Base-by-base conservation (phyloP, 2,329 filamentous ascomycete genomes). In the Periconia digitata region DNA sequence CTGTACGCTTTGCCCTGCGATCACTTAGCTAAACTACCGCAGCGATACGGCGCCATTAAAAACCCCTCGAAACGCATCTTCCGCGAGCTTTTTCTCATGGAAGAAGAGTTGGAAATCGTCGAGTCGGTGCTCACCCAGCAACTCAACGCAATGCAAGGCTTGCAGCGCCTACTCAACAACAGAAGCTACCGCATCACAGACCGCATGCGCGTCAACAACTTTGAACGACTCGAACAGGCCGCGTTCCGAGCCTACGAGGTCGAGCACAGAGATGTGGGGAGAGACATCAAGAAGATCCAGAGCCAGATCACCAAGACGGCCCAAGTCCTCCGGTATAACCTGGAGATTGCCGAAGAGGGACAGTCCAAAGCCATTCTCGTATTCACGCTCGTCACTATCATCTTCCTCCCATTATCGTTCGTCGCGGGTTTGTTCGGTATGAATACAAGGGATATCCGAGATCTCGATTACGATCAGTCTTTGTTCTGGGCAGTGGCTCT, bases 351-450 rank as follows among this genome's bases (percentile, higher is more conserved):
- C 17, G 43, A 46, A 39, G 47, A 50, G 24, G 42, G 38, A 16
- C 42, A 46, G 22, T 38, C 43, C n/a, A 50, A 50, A 32, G 43
- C 49, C 7, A 40, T 51, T 20, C 29, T 70, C 37, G 43, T 45
- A 3, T 51, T 51, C 20, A 50, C 48, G 3, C 36, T 49, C 15
- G 44, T 53, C 1, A 47, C 50, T 5, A 47, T 50, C 16, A 39
- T 53, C n/a, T 53, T 53, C 38, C 21, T 47, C 12, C 51, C 51
- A 8, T 42, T 54, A 8, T 54, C 51, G 5, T 54, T 35, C 21
- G 50, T 40, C 6, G 37, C 50, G 3, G 32, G 32, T 2, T 44
- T 43, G 22, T 34, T 53, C 6, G 50, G 50, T 2, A 53, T 50
- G 50, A 50, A 53, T 27, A 50, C 50, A 1, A 16, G 22, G 15